These are phyloP conservation scores for Mycena albidolilacea DNA, from an alignment of 768 basidiomycete species.

Conservation along the genomic window DNA sequence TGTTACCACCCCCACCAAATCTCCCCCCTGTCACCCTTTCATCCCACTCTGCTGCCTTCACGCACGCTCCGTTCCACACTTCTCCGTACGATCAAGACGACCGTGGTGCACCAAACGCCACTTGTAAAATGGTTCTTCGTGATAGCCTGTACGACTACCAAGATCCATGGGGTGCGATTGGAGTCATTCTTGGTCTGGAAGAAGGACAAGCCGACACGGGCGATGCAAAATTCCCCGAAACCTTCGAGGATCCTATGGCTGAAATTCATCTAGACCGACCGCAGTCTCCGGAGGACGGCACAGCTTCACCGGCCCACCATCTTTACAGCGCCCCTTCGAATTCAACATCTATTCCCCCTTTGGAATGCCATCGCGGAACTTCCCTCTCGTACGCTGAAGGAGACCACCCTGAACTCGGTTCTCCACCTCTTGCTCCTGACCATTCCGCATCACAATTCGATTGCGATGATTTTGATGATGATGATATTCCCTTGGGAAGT, in stretches of 20 bases:
- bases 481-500: background rate
- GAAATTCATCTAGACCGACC: background rate
- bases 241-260: background rate
- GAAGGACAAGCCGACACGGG: background rate
- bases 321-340: background rate
- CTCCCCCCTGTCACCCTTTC: conserved; percentile 21
- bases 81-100: background rate
- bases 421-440: background rate
- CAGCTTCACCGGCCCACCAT: background rate
- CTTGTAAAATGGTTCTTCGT: conserved; percentile 43
- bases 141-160: conserved; percentile 55
- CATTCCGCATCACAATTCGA: background rate
- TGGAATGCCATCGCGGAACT: background rate
- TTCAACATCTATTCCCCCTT: background rate
- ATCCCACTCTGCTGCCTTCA: background rate
- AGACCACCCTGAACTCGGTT: background rate
- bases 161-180: conserved; percentile 63
- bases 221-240: background rate
- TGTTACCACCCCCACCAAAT: background rate
- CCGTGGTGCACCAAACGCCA: conserved; percentile 42
- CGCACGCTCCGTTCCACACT: background rate
- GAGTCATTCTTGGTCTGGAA: conserved; percentile 56
- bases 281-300: background rate
- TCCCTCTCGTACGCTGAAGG: background rate
- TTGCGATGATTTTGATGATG: background rate